Conservation (phyloP, 495 filamentous ascomycete genomes). For the Penicillium steckii region DNA sequence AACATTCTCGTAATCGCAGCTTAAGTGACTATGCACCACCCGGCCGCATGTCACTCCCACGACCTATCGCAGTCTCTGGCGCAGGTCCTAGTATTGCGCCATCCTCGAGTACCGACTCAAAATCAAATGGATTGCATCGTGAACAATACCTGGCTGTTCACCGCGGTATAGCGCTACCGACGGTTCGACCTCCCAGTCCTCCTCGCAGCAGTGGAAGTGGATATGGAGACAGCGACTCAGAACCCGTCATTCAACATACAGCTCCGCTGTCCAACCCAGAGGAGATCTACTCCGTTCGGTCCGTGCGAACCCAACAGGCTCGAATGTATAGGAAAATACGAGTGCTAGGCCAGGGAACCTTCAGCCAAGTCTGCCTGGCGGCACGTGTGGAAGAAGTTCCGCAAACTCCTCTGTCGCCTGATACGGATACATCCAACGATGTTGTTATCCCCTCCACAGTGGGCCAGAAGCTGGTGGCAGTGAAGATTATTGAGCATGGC, state of each 20-base stretch:
- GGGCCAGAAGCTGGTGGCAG: constrained; percentile 75
- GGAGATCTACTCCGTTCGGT: constrained; percentile 46
- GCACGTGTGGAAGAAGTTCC: constrained; percentile 52
- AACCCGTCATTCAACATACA: constrained; percentile 30
- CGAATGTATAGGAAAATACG: constrained; percentile 71
- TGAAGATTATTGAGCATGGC: constrained; percentile 94
- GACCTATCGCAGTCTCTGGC: constrained; percentile 71
- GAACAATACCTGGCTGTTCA: constrained; percentile 78
- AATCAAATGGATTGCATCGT: constrained; percentile 63
- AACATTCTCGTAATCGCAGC: constrained; percentile 71
- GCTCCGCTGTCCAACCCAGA: constrained; percentile 20
- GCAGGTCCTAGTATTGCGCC: constrained; percentile 38
- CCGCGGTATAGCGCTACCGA: constrained; percentile 61
- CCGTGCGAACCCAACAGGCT: constrained; percentile 43
- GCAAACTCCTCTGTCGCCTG: constrained; percentile 23
- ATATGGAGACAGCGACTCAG: constrained; percentile 30
- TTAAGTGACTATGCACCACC: constrained; percentile 85
- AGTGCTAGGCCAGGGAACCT: constrained; percentile 86
- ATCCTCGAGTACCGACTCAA: constrained; percentile 40
- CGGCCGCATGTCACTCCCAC: constrained; percentile 56
- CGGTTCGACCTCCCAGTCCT: constrained; percentile 69
- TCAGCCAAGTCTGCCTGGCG: constrained; percentile 89
- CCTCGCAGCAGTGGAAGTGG: constrained; percentile 59
- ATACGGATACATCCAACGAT: constrained; percentile 37
- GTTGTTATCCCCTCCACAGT: constrained; percentile 39